phyloP scores from a whole-genome alignment of 306 rosid species.

The Arachis hypogaea region DNA sequence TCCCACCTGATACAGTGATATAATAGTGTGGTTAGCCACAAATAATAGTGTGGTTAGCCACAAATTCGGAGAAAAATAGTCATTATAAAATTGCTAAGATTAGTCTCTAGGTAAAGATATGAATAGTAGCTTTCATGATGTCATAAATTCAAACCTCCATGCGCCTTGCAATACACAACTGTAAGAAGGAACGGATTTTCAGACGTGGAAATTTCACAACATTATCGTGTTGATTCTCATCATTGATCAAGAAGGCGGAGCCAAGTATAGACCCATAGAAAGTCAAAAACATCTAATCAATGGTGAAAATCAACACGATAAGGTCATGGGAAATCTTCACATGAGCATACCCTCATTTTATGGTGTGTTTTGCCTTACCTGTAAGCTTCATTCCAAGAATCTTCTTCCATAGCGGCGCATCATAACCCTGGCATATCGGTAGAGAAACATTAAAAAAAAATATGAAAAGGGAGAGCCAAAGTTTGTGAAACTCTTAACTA shows the following conservation, averaged over 20 bases:
- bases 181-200: too few relatives aligned
- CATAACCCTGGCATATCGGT: slow-evolving; percentile 65
- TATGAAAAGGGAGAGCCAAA: too few relatives aligned
- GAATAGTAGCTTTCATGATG: not conserved
- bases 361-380: slow-evolving; percentile 47
- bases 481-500: too few relatives aligned
- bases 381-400: slow-evolving; percentile 88
- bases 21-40: slow-evolving; percentile 18
- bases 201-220: too few relatives aligned
- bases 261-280: too few relatives aligned
- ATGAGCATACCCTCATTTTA: not conserved
- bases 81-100: not conserved
- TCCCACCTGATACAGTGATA: slow-evolving; percentile 69
- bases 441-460: slow-evolving; percentile 3
- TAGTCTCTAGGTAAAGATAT: not conserved
- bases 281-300: too few relatives aligned
- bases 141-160: not conserved
- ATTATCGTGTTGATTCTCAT: too few relatives aligned
- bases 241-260: too few relatives aligned
- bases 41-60: slow-evolving; percentile 16
- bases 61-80: not conserved
- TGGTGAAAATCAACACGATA: too few relatives aligned
- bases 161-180: not conserved
- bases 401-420: slow-evolving; percentile 91
- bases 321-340: too few relatives aligned